Evolutionary conservation across 495 filamentous ascomycete species (phyloP), one percentile per base, ranked within the genome.

Genomic region (Pseudoneurospora amorphoporcata): DNA sequence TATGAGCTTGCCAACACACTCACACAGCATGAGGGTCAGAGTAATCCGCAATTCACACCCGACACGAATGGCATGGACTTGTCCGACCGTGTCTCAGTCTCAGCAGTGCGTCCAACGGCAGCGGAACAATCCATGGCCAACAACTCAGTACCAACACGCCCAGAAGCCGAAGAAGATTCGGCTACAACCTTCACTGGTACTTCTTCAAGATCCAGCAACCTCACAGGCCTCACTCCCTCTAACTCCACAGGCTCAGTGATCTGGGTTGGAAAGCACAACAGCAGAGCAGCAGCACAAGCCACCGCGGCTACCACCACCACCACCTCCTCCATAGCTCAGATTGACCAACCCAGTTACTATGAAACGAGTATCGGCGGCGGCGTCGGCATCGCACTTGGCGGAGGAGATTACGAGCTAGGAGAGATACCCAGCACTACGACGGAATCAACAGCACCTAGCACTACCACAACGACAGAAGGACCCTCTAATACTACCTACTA

Each of bases 231-330:
- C 32, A 39, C 37, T 5, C 58, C 38, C 12, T 73, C 72, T 5
- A 71, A 23, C 39, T 73, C 72, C 38, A 68, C 69, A 2, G 39
- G 47, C 29, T 73, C 72, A 5, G 72, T 73, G 35, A 70, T 73
- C n/a, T 73, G 72, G 72, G 42, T 73, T 16, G 72, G 72, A 9
- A 39, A 69, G 17, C 23, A n/a, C 39, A 68, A 68, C 23, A 68
- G 70, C 70, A 23, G 29, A 65, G 37, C 47, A 8, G 70, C 38
- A 65, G 72, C 72, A n/a, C 45, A 68, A 40, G 41, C 68, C 3
- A 23, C 70, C 29, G 38, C 68, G 7, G 68, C 72, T 1, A 41
- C 4, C 14, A 32, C 68, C 23, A 41, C 45, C 45, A 29, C 9
- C 19, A 12, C 19, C 19, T 61, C 53, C 53, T 29, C 53, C 12